Conservation (phyloP, 441 rosid species). For the Populus tomentosa region DNA sequence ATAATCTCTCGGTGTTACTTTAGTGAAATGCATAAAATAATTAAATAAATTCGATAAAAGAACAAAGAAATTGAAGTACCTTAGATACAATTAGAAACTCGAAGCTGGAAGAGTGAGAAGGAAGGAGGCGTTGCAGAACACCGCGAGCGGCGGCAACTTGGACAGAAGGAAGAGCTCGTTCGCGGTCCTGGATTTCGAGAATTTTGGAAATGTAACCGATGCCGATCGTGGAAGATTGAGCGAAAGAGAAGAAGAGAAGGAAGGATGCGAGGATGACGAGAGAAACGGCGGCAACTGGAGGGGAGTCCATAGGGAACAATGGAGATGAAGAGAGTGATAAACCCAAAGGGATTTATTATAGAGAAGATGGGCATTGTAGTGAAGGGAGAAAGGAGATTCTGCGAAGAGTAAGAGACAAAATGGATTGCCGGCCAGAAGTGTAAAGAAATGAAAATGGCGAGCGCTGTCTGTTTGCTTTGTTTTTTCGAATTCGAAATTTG, state of each 20-base stretch:
- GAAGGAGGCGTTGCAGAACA: slow-evolving; percentile 54
- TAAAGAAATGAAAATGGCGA: neutral
- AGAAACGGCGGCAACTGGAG: slow-evolving; percentile 20
- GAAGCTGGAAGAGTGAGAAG: slow-evolving; percentile 50
- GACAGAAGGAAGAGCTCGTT: slow-evolving; percentile 54
- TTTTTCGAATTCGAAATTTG: neutral
- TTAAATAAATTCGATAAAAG: neutral
- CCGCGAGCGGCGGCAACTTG: slow-evolving; percentile 55
- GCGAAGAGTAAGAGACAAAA: slow-evolving; percentile 23
- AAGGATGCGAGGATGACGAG: neutral
- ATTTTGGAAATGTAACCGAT: slow-evolving; percentile 50
- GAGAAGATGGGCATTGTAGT: slow-evolving; percentile 15
- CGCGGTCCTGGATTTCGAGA: slow-evolving; percentile 59
- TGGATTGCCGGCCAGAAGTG: slow-evolving; percentile 35
- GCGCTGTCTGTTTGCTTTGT: neutral
- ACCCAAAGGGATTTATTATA: slow-evolving; percentile 12
- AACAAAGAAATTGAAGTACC: slow-evolving; percentile 20
- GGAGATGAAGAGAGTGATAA: slow-evolving; percentile 2
- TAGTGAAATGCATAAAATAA: neutral
- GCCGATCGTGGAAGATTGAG: slow-evolving; percentile 49
- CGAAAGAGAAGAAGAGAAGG: slow-evolving; percentile 13
- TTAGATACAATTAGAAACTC: slow-evolving; percentile 51
- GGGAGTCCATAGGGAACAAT: slow-evolving; percentile 16
- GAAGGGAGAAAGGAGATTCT: slow-evolving; percentile 12
- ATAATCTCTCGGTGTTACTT: neutral